A percentile compares a stretch with the other conserved stretches of the same genome.
Evolutionary conservation across 352 stramenopile genomes (phyloP).

Genomic region (Phytophthora litchii): DNA sequence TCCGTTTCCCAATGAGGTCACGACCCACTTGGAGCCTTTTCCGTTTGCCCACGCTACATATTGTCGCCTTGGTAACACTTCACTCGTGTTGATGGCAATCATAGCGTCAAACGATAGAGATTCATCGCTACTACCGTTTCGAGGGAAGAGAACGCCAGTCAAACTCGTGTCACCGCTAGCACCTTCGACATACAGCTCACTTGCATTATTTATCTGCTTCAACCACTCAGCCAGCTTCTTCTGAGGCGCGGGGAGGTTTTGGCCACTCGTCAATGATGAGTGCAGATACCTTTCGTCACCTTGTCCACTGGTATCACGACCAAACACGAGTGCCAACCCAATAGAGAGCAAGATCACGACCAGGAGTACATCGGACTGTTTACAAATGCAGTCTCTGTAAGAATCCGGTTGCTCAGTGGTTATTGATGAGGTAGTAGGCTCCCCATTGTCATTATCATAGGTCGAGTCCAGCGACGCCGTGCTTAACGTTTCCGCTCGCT

Average conservation of each 20-base stretch:
- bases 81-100: conserved; percentile 15
- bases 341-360: conserved; percentile 26
- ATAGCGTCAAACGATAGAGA: conserved; percentile 26
- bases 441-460: conserved; percentile 15
- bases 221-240: conserved; percentile 28
- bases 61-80: conserved; percentile 16
- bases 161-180: conserved; percentile 25
- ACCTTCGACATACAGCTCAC: conserved; percentile 26
- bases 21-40: conserved; percentile 34
- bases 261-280: conserved; percentile 13
- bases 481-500: conserved; percentile 24
- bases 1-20: conserved; percentile 17
- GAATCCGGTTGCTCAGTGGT: no score
- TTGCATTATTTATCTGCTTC: conserved; percentile 23
- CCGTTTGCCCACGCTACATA: conserved; percentile 26
- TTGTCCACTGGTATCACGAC: conserved; percentile 9
- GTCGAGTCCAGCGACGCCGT: conserved; percentile 37
- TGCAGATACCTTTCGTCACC: conserved; percentile 6
- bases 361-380: conserved; percentile 14
- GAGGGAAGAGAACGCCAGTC: conserved; percentile 28
- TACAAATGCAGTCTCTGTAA: no score
- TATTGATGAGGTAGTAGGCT: background rate
- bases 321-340: conserved; percentile 26
- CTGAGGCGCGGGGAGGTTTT: conserved; percentile 17
- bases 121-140: conserved; percentile 6